Evolutionary conservation across 2,329 filamentous ascomycete genomes (phyloP).

Genomic region (Cadophora sp.): DNA sequence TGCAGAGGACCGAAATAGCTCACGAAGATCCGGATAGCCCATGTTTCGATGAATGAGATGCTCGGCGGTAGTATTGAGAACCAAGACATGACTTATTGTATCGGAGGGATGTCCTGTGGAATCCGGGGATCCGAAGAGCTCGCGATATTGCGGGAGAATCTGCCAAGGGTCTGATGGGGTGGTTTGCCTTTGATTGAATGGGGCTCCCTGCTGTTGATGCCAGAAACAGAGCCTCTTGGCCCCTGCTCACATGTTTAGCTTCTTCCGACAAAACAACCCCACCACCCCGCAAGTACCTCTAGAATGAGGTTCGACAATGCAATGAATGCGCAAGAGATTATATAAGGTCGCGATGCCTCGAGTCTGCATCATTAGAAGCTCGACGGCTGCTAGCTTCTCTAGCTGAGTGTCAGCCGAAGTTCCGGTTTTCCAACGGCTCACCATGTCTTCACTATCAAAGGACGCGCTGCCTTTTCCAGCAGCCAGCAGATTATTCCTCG

Average conservation of each 20-base stretch:
- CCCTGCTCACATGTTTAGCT: neutral
- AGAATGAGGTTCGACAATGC: neutral
- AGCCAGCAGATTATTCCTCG: constrained; percentile 15
- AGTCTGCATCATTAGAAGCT: too few relatives aligned
- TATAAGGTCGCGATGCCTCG: neutral
- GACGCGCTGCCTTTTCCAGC: constrained; percentile 18
- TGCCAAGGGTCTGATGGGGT: constrained; percentile 7
- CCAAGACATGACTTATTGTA: constrained; percentile 58
- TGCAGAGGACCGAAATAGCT: constrained; percentile 39
- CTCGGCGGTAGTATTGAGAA: constrained; percentile 68
- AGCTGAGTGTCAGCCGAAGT: too few relatives aligned
- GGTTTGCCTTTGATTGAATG: constrained; percentile 8
- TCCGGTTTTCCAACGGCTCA: neutral
- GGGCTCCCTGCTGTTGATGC: neutral
- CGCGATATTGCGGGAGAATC: constrained; percentile 6
- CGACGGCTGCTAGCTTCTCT: neutral
- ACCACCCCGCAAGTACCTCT: neutral
- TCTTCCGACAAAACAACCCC: neutral
- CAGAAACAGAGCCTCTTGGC: neutral
- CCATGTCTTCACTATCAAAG: constrained; percentile 11
- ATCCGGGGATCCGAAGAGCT: constrained; percentile 9
- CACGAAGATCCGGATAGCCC: constrained; percentile 68
- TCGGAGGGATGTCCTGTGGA: neutral
- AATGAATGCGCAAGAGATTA: neutral
- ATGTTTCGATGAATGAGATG: constrained; percentile 64